These are phyloP conservation scores for Coffea humblotiana DNA, from an alignment of 305 asterid genomes.

Conservation along the genomic window DNA sequence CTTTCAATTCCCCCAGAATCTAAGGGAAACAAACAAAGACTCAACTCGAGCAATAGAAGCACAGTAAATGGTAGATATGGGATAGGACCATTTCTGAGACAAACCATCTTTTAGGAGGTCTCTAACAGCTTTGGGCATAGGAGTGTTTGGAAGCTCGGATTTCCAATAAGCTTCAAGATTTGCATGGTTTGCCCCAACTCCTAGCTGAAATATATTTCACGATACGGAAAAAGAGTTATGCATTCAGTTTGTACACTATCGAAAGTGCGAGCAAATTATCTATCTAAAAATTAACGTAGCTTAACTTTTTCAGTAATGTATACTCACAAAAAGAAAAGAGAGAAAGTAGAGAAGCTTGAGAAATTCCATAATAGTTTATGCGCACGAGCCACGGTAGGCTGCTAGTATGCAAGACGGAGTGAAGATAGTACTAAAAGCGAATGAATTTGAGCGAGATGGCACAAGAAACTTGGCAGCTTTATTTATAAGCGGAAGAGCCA, in stretches of 20 bases:
- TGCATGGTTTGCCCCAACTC: conserved; percentile 56
- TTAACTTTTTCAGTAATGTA: too few relatives aligned
- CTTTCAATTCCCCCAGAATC: too few relatives aligned
- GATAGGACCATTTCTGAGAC: conserved; percentile 12
- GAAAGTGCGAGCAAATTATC: background rate
- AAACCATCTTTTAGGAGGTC: conserved; percentile 46
- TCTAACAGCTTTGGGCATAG: conserved; percentile 68
- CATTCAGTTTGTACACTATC: background rate
- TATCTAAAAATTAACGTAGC: too few relatives aligned
- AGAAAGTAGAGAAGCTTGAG: background rate
- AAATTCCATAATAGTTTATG: background rate
- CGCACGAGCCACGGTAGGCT: too few relatives aligned
- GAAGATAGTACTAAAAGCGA: too few relatives aligned
- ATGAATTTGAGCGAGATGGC: too few relatives aligned
- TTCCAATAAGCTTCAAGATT: conserved; percentile 63
- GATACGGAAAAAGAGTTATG: background rate
- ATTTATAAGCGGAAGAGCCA: too few relatives aligned
- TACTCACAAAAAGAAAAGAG: conserved; percentile 6
- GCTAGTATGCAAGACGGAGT: too few relatives aligned
- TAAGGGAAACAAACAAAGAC: too few relatives aligned
- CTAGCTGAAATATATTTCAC: conserved; percentile 40
- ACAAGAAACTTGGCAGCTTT: too few relatives aligned
- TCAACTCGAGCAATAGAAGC: too few relatives aligned
- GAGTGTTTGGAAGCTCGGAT: conserved; percentile 59
- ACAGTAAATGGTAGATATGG: too few relatives aligned